Base-by-base conservation (phyloP, 2,329 filamentous ascomycete species). In the Colletotrichum musicola region DNA sequence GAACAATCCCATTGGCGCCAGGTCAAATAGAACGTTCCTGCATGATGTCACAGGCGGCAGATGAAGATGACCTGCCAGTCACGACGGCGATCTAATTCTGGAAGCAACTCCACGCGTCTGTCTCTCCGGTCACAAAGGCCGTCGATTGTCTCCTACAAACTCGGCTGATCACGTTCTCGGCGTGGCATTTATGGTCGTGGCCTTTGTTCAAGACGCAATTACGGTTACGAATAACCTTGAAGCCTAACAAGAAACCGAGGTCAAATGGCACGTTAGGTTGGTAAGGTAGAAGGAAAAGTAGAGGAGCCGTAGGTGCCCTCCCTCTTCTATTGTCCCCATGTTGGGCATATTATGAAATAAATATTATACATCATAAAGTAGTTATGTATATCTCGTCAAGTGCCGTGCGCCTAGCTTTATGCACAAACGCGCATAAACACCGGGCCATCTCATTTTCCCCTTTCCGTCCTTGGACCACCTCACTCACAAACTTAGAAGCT, bases 401-500 rank as follows among this genome's bases (percentile, higher is more conserved):
- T 44, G 18, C 13, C 12, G 49, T 30, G 13, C 25, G 16, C 49
- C 0, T n/a, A 6, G 12, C 7, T 25, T 14, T n/a, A 20, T 20
- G 30, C 30, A 35, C 12, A 35, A 35, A 10, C 30, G 9, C 30
- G 30, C 30, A 35, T 9, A 35, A 4, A 35, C 30, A 35, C 30
- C 30, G 30, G 30, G 30, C 30, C 30, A 35, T 35, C 30, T 10
- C 30, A 7, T 10, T 9, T 35, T 35, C 30, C 30, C 30, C 30
- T 10, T 35, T 35, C 30, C 30, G 30, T 47, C 44, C 22, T 22
- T 22, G 4, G 22, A 22, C 22, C 22, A 22, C 22, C 22, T 22
- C 10, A n/a, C 18, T 16, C n/a, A 18, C 46, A 22, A 4, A 38
- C 30, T 68, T 18, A 68, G 7, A 62, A 71, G 59, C 56, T 64